Conservation (phyloP, 1,284 basidiomycete species). For the Pterulicium gracile region DNA sequence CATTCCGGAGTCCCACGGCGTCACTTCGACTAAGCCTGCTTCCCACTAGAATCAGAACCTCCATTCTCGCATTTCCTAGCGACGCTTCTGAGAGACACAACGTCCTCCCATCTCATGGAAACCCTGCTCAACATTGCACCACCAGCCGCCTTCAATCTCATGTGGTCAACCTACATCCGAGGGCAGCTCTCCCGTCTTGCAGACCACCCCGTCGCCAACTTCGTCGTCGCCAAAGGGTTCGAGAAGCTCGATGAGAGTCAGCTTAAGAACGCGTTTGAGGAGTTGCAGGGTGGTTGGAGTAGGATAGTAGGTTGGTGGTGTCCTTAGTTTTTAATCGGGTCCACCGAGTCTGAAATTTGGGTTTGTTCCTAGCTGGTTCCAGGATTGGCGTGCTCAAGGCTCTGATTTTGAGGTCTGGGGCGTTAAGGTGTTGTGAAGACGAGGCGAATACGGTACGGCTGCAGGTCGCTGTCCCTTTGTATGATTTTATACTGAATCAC, state of each 20-base stretch:
- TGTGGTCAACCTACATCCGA: constrained; percentile 75
- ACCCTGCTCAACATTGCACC: constrained; percentile 60
- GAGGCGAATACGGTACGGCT: constrained; percentile 37
- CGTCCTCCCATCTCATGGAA: constrained; percentile 83
- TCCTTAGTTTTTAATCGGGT: no score
- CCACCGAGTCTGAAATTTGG: no score
- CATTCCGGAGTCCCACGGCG: no score
- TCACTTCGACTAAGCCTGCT: no score
- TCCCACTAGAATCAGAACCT: constrained; percentile 25
- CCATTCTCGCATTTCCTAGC: constrained; percentile 60
- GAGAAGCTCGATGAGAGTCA: constrained; percentile 45
- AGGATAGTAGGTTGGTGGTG: constrained; percentile 36
- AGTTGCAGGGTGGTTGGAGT: constrained; percentile 47
- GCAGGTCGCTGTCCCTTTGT: constrained; percentile 10
- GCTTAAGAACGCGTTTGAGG: constrained; percentile 30
- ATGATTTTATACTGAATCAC: constrained; percentile 6
- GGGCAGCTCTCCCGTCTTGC: constrained; percentile 64
- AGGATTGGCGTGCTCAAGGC: constrained; percentile 29
- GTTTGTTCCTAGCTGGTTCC: constrained; percentile 9
- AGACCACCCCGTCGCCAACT: constrained; percentile 85
- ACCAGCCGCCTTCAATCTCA: constrained; percentile 41
- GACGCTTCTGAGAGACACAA: constrained; percentile 73
- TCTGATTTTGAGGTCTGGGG: constrained; percentile 54
- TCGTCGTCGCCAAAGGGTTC: constrained; percentile 75
- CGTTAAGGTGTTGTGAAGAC: constrained; percentile 30